A percentile compares a stretch with the other conserved stretches of the same genome.
These are phyloP conservation scores for Rhodotorula sp. DNA, from an alignment of 1,284 basidiomycete genomes.

Conservation along the genomic window DNA sequence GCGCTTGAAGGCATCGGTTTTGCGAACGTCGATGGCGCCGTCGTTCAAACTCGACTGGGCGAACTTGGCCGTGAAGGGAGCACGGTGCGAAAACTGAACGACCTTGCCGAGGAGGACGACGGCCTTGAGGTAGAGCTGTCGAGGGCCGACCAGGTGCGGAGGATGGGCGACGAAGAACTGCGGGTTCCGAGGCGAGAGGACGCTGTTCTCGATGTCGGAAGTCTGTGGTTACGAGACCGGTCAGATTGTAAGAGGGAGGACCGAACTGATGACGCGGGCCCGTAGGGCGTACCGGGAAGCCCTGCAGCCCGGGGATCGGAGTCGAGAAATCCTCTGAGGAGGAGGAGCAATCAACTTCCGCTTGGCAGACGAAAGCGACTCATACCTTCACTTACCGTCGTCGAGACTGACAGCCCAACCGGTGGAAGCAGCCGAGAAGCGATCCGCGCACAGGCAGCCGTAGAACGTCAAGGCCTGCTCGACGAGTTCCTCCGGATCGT, in stretches of 20 bases:
- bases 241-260: not conserved
- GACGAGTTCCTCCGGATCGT: conserved; percentile 27
- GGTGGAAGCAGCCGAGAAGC: conserved; percentile 36
- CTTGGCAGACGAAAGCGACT: too few species aligned
- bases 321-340: conserved; percentile 37
- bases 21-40: conserved; percentile 14
- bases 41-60: not conserved
- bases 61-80: not conserved
- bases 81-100: conserved; percentile 35
- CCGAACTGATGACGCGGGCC: not conserved
- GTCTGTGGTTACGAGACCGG: not conserved
- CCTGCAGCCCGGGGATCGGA: conserved; percentile 24
- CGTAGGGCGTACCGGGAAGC: not conserved
- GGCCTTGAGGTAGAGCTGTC: conserved; percentile 40
- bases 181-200: conserved; percentile 27
- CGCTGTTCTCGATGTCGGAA: conserved; percentile 9
- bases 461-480: conserved; percentile 36
- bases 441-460: conserved; percentile 36
- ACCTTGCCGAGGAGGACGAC: conserved; percentile 40
- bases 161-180: conserved; percentile 41
- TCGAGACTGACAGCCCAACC: conserved; percentile 41
- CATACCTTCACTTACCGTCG: conserved; percentile 14
- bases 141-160: conserved; percentile 32
- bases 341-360: not conserved
- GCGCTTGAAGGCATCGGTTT: conserved; percentile 38